Percentiles rank a stretch among this genome's conserved stretches.
Evolutionary conservation across 2,329 filamentous ascomycete species (phyloP).

Genomic region (Sporothrix pseudoabietina): DNA sequence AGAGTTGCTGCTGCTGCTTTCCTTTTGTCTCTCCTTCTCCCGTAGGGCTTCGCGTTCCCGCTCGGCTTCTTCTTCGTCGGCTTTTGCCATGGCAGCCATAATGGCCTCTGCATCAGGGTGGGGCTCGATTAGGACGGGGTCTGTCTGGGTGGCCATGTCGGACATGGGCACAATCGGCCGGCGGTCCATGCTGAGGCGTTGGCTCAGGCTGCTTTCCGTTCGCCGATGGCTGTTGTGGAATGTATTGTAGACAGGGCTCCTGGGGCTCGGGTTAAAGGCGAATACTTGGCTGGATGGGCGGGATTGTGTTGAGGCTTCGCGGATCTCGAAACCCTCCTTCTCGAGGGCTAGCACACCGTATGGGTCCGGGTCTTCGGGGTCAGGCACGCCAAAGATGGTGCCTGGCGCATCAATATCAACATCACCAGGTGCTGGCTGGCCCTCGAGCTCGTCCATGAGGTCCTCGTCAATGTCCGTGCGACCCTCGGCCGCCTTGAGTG

Average conservation of each 20-base stretch:
- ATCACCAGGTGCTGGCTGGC: conserved; percentile 44
- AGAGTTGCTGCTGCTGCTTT: background rate
- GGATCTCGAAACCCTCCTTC: conserved; percentile 43
- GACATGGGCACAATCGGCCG: background rate
- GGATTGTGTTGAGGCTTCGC: conserved; percentile 43
- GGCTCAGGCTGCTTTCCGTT: conserved; percentile 11
- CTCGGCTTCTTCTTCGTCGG: background rate
- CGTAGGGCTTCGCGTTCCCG: background rate
- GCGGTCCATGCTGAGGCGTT: conserved; percentile 9
- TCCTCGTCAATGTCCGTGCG: conserved; percentile 41
- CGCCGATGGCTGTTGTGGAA: conserved; percentile 42
- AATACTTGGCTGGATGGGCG: conserved; percentile 44
- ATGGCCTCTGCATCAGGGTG: background rate
- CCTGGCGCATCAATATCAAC: conserved; percentile 40
- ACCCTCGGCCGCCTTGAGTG: conserved; percentile 38
- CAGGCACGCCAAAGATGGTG: conserved; percentile 44
- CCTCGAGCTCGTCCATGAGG: conserved; percentile 43
- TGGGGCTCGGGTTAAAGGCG: conserved; percentile 44
- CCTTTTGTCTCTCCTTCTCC: background rate
- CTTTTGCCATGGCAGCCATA: background rate
- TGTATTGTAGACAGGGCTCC: conserved; percentile 39
- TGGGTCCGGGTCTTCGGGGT: conserved; percentile 45
- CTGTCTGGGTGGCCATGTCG: conserved; percentile 29
- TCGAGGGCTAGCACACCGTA: conserved; percentile 45
- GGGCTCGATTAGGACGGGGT: conserved; percentile 28